Percentiles rank a stretch among this genome's conserved stretches.
These are phyloP conservation scores for Sideroxylon spinosum DNA, from an alignment of 179 eudicot species.

Conservation along the genomic window DNA sequence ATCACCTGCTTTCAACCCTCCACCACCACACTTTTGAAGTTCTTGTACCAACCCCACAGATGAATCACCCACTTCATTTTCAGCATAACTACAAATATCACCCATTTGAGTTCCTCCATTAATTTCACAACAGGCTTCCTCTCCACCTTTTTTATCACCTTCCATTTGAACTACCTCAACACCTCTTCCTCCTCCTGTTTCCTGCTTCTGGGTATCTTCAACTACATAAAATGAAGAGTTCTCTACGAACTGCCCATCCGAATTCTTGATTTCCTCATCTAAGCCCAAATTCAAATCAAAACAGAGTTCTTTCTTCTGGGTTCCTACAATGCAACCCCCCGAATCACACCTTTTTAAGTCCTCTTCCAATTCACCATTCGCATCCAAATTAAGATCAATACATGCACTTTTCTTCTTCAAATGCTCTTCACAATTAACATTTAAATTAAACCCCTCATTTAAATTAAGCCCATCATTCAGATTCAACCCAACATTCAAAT, in stretches of 20 bases:
- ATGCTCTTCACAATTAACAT: constrained; percentile 19
- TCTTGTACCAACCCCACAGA: constrained; percentile 20
- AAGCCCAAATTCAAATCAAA: constrained; percentile 79
- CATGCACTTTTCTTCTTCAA: constrained; percentile 18
- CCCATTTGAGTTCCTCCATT: constrained; percentile 14
- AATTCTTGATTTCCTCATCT: constrained; percentile 32
- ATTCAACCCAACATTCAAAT: constrained; percentile 17
- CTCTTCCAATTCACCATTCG: constrained; percentile 32
- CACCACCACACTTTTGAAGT: neutral
- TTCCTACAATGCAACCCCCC: constrained; percentile 14
- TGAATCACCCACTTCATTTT: constrained; percentile 19
- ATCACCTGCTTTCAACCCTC: constrained; percentile 4
- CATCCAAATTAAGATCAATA: constrained; percentile 73
- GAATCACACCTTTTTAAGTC: constrained; percentile 11
- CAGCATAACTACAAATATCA: neutral
- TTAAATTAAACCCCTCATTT: constrained; percentile 30
- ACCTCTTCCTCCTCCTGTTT: neutral
- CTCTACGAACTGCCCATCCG: constrained; percentile 27
- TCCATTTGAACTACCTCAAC: constrained; percentile 9
- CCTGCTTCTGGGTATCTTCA: constrained; percentile 17
- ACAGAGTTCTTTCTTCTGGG: constrained; percentile 34
- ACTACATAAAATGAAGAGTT: neutral
- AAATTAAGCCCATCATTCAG: constrained; percentile 20
- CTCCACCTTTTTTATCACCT: constrained; percentile 15
- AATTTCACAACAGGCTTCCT: constrained; percentile 9